Base-by-base conservation (phyloP, 768 basidiomycete species). In the Boletus sp. region DNA sequence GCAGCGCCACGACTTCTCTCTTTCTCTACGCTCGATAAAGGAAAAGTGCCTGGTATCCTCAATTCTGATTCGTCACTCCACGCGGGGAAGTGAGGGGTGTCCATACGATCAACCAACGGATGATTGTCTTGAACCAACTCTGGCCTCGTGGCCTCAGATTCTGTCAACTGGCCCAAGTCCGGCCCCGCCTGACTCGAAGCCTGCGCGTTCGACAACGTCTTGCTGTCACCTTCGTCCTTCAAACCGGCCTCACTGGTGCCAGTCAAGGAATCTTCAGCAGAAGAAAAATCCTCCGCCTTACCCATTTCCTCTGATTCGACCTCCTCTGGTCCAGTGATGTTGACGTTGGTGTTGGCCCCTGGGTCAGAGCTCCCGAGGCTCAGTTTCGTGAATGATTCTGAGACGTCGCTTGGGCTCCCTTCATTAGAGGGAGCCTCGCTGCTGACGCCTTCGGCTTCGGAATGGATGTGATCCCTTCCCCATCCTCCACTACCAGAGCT, bases 41-140 rank as follows among this genome's bases (percentile, higher is more conserved):
- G 73, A 58, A 84, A 83, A 32, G 80, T 79, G 10, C 84, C 83
- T 2, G 84, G 84, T 70, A 85, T 84, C 52, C 50, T 64, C 54
- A 75, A 59, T 36, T 75, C 73, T 20, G 67, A 55, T 29, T 76
- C 73, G 29, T 71, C 65, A 39, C 73, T 68, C 36, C 30, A 32
- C 20, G 48, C 56, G 2, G 42, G 45, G 28, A 54, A 55, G 10
- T 33, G 57, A 41, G 54, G 18, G 2, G 54, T 47, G n/a, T 47
- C 63, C 42, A 36, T 52, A n/a, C 15, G 54, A 20, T 44, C 50
- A n/a, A 33, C 50, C n/a, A 20, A 4, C 28, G 20, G 12, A 10
- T 50, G 28, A 20, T 30, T 39, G 46, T 11, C 39, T n/a, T 54
- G 29, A 55, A 42, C 33, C 1, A 37, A 24, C 1, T 1, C 15